A percentile compares a stretch with the other conserved stretches of the same genome.
These are phyloP conservation scores for Grosmannia clavigera DNA, from an alignment of 2,329 filamentous ascomycete genomes.

Conservation along the genomic window DNA sequence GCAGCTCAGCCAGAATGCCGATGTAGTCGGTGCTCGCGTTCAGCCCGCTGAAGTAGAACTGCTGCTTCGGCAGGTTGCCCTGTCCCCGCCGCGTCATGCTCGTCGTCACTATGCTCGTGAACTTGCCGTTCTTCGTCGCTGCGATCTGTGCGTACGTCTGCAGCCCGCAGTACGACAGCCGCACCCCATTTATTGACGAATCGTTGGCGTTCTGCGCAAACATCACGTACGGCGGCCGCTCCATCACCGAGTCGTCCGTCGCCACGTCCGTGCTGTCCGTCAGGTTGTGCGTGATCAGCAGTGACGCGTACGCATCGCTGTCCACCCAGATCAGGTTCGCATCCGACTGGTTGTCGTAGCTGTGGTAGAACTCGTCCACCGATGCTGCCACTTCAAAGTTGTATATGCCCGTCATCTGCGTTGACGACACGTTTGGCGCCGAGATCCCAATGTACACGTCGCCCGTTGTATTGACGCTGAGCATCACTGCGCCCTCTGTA, in stretches of 20 bases:
- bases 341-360: conserved; percentile 37
- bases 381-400: conserved; percentile 75
- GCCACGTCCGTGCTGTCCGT: conserved; percentile 39
- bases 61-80: conserved; percentile 63
- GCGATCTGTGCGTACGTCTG: conserved; percentile 51
- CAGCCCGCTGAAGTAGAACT: conserved; percentile 73
- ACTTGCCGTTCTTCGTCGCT: conserved; percentile 39
- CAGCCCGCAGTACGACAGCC: conserved; percentile 74
- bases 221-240: conserved; percentile 56
- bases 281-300: conserved; percentile 67
- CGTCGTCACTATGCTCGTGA: conserved; percentile 35
- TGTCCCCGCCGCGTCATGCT: conserved; percentile 58
- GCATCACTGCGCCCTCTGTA: conserved; percentile 56
- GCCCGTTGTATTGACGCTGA: conserved; percentile 45
- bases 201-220: conserved; percentile 56
- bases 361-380: conserved; percentile 65
- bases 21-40: conserved; percentile 60
- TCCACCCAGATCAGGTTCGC: conserved; percentile 68
- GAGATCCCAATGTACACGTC: conserved; percentile 67
- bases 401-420: conserved; percentile 53
- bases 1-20: conserved; percentile 62
- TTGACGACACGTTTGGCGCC: conserved; percentile 50
- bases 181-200: conserved; percentile 52
- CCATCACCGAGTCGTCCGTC: conserved; percentile 41
- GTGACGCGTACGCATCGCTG: conserved; percentile 64